Percentiles rank a stretch among this genome's conserved stretches.
These are phyloP conservation scores for Talaromyces borbonicus DNA, from an alignment of 495 filamentous ascomycete genomes.

Conservation along the genomic window DNA sequence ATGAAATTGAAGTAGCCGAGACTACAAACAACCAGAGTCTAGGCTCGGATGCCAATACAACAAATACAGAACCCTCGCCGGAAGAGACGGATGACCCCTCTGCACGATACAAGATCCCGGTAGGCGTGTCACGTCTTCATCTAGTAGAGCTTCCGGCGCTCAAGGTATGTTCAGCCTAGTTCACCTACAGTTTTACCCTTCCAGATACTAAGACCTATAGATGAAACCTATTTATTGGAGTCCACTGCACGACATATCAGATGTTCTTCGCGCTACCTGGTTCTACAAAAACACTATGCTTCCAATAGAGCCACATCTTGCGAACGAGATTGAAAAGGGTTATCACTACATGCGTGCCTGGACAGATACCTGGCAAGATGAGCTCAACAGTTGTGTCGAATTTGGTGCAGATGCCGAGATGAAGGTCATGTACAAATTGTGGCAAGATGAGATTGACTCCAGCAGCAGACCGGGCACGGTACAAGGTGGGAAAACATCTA, in stretches of 20 bases:
- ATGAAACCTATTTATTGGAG: slow-evolving; percentile 99
- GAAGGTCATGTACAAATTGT: slow-evolving; percentile 75
- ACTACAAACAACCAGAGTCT: no score
- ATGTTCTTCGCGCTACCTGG: slow-evolving; percentile 84
- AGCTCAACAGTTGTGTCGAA: slow-evolving; percentile 82
- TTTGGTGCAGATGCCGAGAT: slow-evolving; percentile 84
- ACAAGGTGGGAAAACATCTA: slow-evolving; percentile 11
- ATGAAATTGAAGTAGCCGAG: no score
- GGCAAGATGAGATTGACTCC: slow-evolving; percentile 48
- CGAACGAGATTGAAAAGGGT: slow-evolving; percentile 84
- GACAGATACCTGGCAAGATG: slow-evolving; percentile 89
- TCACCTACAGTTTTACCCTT: background rate
- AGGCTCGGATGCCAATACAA: background rate
- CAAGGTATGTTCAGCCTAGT: no score
- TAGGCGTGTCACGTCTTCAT: slow-evolving; percentile 68
- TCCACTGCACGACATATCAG: slow-evolving; percentile 81
- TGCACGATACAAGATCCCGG: slow-evolving; percentile 41
- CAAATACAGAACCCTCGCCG: slow-evolving; percentile 7
- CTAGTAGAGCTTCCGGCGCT: slow-evolving; percentile 44
- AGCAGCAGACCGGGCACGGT: slow-evolving; percentile 19
- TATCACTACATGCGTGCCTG: slow-evolving; percentile 80
- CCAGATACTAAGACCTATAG: slow-evolving; percentile 45
- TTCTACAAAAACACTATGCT: slow-evolving; percentile 93
- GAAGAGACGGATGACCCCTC: slow-evolving; percentile 11
- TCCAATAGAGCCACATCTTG: slow-evolving; percentile 77